Percentiles rank a stretch among this genome's conserved stretches.
These are phyloP conservation scores for Mycena albidolilacea DNA, from an alignment of 768 basidiomycete species.

Conservation along the genomic window DNA sequence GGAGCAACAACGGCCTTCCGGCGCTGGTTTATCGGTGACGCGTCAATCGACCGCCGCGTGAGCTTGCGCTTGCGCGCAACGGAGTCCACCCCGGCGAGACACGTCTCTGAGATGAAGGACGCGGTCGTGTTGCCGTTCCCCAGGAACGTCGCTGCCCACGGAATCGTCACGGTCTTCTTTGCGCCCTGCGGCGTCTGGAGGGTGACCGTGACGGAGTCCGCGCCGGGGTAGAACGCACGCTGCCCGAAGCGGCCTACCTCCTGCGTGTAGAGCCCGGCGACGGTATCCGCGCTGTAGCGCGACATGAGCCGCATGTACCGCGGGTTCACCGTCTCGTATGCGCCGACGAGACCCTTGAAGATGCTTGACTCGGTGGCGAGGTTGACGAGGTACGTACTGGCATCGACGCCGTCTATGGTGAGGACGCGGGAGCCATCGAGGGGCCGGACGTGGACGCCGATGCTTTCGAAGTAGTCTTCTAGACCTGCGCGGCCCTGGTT, in stretches of 20 bases:
- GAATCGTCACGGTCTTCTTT: constrained; percentile 27
- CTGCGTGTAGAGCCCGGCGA: constrained; percentile 32
- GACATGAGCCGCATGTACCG: constrained; percentile 38
- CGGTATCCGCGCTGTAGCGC: constrained; percentile 38
- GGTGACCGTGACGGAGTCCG: constrained; percentile 28
- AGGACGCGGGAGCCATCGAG: constrained; percentile 36
- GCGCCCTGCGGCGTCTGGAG: constrained; percentile 16
- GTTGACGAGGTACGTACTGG: constrained; percentile 33
- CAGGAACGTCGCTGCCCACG: constrained; percentile 38
- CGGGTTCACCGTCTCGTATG: constrained; percentile 36
- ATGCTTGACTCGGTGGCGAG: constrained; percentile 38
- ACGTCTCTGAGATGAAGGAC: constrained; percentile 38
- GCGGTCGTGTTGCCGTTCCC: constrained; percentile 33
- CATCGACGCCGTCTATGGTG: constrained; percentile 36
- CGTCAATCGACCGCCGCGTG: background rate
- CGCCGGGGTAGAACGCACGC: constrained; percentile 37
- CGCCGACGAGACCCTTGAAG: constrained; percentile 36
- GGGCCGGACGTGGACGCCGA: constrained; percentile 33
- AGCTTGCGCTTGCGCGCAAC: constrained; percentile 12
- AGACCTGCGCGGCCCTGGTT: constrained; percentile 35
- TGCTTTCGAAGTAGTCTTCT: constrained; percentile 35
- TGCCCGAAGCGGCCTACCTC: constrained; percentile 38
- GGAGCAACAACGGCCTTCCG: constrained; percentile 30
- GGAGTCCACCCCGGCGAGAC: constrained; percentile 21
- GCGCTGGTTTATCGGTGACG: constrained; percentile 22